phyloP scores from a whole-genome alignment of 306 rosid species.

The Luffa acutangula region DNA sequence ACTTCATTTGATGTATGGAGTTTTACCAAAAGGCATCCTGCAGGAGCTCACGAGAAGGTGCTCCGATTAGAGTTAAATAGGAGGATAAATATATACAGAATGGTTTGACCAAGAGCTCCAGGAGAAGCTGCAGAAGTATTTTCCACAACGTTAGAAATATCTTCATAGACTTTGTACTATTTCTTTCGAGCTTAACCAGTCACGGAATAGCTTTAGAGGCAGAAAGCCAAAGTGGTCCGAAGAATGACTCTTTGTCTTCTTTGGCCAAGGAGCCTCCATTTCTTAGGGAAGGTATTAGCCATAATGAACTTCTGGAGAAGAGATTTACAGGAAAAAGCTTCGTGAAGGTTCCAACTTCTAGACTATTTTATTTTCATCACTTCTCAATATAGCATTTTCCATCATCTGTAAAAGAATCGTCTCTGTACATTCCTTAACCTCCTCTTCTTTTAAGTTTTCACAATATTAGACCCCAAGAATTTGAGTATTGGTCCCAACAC shows the following conservation, averaged over 20 bases:
- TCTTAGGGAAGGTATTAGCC: not conserved
- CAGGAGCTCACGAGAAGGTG: not conserved
- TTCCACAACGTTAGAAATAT: not conserved
- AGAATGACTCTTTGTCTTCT: not conserved
- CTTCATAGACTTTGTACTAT: not conserved
- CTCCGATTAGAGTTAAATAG: not conserved
- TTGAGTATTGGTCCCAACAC: not conserved
- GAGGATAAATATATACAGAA: not conserved
- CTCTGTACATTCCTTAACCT: not conserved
- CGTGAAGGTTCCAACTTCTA: not conserved
- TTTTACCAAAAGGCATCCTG: not conserved
- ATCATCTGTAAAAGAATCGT: not conserved
- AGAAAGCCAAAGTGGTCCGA: not conserved
- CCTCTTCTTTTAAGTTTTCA: not conserved
- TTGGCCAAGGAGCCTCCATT: not conserved
- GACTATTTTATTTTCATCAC: not conserved
- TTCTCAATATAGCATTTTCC: not conserved
- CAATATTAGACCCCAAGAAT: not conserved
- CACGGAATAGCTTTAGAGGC: not conserved
- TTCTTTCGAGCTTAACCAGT: not conserved
- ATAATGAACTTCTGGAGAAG: not conserved
- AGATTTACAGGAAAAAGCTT: not conserved
- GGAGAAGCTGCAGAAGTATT: not conserved
- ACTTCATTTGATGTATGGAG: not conserved
- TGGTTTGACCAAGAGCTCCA: slow-evolving; percentile 6